Base-by-base conservation (phyloP, 2,329 filamentous ascomycete species). In the Geosmithia flava region DNA sequence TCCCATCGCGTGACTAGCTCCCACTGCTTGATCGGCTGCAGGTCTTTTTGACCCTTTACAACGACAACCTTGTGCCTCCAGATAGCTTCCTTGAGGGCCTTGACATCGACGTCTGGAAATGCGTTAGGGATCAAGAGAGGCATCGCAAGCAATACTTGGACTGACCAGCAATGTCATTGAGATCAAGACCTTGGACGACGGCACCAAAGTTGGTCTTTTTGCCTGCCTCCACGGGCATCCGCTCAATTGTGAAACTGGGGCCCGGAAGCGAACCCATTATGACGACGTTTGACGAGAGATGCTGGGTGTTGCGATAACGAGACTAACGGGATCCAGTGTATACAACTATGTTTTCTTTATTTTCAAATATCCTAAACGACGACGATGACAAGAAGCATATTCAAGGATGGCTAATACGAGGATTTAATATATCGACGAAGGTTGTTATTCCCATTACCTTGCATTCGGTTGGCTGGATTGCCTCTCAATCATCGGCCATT, bases 11-110 rank as follows among this genome's bases (percentile, higher is more conserved):
- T 64, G 11, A 71, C 65, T 2, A 71, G 56, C 44, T 70, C 66
- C 68, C 67, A 71, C 45, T 71, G 67, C 53, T 69, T 69, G 37
- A 59, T 58, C 2, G 68, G 68, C 8, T 55, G 53, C 1, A 72
- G 58, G 37, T 66, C 50, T 23, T 65, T 56, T 50, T 72, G 68
- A n/a, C 62, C 62, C 53, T 66, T 69, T 39, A 71, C 62, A 20
- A 70, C 58, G 10, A 71, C 55, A 3, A 70, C 57, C 54, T 71
- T 69, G 53, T 70, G 63, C 7, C 54, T 64, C 66, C 67, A 68
- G 50, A 68, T 68, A 13, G 64, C 59, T 5, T 67, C 61, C 44
- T 59, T 58, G 13, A 70, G 55, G 10, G 56, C 56, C 30, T 59
- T 49, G 20, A 71, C 59, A 44, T 67, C 62, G 41, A 58, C 56